phyloP scores from a whole-genome alignment of 2,329 filamentous ascomycete species.

The Botrytis paeoniae region DNA sequence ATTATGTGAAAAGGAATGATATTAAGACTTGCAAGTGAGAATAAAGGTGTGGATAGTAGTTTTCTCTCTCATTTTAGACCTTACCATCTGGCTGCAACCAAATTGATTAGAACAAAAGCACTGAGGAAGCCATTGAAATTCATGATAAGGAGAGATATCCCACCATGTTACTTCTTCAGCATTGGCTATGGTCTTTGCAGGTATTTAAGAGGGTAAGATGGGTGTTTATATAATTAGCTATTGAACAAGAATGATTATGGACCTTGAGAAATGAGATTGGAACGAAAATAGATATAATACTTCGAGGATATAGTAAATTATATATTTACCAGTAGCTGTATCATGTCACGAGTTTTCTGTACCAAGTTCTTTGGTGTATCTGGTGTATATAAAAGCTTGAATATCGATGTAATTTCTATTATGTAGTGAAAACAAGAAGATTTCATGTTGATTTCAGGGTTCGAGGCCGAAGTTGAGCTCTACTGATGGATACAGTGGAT shows the following conservation, averaged over 20 bases:
- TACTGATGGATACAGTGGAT: background rate
- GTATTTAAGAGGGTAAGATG: too few species aligned
- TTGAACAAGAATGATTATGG: background rate
- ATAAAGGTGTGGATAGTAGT: too few species aligned
- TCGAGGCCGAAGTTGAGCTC: background rate
- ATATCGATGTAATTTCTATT: background rate
- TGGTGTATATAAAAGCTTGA: background rate
- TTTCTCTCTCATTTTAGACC: too few species aligned
- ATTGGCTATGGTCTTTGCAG: too few species aligned
- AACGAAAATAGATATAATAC: background rate
- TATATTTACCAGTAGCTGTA: rapidly evolving
- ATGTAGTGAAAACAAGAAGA: background rate
- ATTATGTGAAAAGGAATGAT: background rate
- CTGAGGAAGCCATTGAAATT: too few species aligned
- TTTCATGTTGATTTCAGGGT: too few species aligned
- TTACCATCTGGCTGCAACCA: too few species aligned
- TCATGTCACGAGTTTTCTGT: rapidly evolving
- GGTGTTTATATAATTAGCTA: background rate
- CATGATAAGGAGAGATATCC: too few species aligned
- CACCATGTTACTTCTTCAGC: too few species aligned
- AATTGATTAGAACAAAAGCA: too few species aligned
- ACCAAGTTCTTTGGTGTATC: rapidly evolving
- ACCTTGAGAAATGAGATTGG: background rate
- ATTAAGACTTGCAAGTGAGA: background rate
- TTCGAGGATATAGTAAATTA: background rate